phyloP scores from a whole-genome alignment of 106 monocot genomes.

The Allium fistulosum region DNA sequence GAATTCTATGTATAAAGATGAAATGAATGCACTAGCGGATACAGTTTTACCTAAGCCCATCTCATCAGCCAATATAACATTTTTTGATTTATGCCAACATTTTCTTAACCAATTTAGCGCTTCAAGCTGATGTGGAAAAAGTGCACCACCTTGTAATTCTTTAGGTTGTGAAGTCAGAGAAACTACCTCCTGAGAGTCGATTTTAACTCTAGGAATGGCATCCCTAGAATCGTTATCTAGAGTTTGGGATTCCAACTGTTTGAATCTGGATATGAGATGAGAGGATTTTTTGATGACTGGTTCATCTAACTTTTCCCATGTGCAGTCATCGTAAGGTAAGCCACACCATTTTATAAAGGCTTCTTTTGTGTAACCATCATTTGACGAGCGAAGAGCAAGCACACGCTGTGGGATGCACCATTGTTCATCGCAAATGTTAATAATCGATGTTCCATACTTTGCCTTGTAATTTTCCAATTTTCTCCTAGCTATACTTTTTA shows the following conservation, averaged over 20 bases:
- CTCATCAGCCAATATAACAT: constrained; percentile 99
- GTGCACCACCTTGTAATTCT: constrained; percentile 77
- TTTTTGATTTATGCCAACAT: constrained; percentile 87
- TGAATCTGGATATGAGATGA: constrained; percentile 53
- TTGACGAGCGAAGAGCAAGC: constrained; percentile 45
- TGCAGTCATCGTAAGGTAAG: constrained; percentile 88
- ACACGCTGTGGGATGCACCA: constrained; percentile 78
- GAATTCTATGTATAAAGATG: constrained; percentile 75
- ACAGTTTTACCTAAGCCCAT: constrained; percentile 97
- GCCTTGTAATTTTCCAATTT: constrained; percentile 94
- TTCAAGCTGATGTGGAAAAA: constrained; percentile 95
- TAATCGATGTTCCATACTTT: constrained; percentile 59
- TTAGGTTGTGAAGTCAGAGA: constrained; percentile 66
- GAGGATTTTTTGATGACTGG: constrained; percentile 37
- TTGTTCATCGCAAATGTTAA: constrained; percentile 85
- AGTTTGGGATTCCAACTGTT: constrained; percentile 53
- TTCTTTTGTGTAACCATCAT: constrained; percentile 38
- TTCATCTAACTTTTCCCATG: constrained; percentile 92
- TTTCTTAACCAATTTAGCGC: constrained; percentile 94
- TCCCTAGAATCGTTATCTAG: constrained; percentile 36
- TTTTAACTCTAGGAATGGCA: constrained; percentile 21
- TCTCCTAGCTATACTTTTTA: constrained; percentile 79
- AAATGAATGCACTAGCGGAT: constrained; percentile 89
- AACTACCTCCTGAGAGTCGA: constrained; percentile 41
- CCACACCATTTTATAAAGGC: constrained; percentile 84